Conservation (phyloP, 192 early-diverging fungal species). For the Allomyces arbusculus region DNA sequence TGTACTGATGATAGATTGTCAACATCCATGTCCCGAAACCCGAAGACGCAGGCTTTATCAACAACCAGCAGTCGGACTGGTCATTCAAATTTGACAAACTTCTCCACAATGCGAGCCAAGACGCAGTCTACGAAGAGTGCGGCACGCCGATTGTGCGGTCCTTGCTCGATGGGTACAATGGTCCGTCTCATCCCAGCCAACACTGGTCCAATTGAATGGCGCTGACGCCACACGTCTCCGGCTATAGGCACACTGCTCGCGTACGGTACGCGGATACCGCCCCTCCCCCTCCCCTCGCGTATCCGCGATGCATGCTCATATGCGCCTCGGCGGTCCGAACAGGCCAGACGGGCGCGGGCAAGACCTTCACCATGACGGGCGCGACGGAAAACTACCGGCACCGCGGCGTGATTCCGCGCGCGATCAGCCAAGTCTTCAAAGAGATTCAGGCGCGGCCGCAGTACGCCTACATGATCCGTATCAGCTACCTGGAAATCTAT, state of each 20-base stretch:
- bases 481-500: conserved; percentile 39
- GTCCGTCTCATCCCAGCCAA: too few relatives aligned
- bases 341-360: conserved; percentile 9
- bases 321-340: too few relatives aligned
- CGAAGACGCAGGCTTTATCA: conserved; percentile 36
- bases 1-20: conserved; percentile 3
- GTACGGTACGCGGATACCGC: conserved; percentile 12
- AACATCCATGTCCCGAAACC: conserved; percentile 40
- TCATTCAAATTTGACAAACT: conserved; percentile 38
- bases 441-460: conserved; percentile 30
- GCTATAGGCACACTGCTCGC: conserved; percentile 20
- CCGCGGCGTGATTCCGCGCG: conserved; percentile 33
- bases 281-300: too few relatives aligned
- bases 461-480: conserved; percentile 24
- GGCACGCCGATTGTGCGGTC: conserved; percentile 22
- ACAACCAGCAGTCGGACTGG: conserved; percentile 46
- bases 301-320: too few relatives aligned
- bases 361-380: conserved; percentile 45
- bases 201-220: too few relatives aligned
- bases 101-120: conserved; percentile 37
- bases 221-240: too few relatives aligned
- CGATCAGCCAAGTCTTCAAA: conserved; percentile 29
- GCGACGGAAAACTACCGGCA: conserved; percentile 46
- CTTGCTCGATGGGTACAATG: conserved; percentile 38
- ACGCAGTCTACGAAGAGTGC: conserved; percentile 40